A percentile compares a stretch with the other conserved stretches of the same genome.
phyloP scores from a whole-genome alignment of 2,329 filamentous ascomycete species.

The Fusarium sp. region DNA sequence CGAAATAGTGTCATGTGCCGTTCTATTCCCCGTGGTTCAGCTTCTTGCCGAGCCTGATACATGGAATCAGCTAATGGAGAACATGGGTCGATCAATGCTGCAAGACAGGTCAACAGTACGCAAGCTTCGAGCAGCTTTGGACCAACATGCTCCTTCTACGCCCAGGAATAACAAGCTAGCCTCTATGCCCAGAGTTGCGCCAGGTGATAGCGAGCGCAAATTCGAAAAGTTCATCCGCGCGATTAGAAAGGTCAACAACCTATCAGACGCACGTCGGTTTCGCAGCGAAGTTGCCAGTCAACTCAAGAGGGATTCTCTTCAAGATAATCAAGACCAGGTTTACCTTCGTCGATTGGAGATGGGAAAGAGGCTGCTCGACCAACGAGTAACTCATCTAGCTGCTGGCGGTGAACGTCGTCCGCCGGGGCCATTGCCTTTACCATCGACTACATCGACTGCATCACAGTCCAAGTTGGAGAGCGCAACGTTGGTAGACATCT shows the following conservation, averaged over 20 bases:
- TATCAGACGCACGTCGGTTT: constrained; percentile 92
- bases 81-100: constrained; percentile 83
- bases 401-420: constrained; percentile 67
- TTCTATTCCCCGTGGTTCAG: constrained; percentile 83
- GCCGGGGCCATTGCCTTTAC: constrained; percentile 38
- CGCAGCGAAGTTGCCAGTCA: constrained; percentile 93
- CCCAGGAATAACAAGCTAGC: constrained; percentile 72
- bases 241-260: constrained; percentile 87
- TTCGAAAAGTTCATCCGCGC: constrained; percentile 95
- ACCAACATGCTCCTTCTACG: constrained; percentile 90
- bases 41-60: constrained; percentile 91
- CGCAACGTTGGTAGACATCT: constrained; percentile 82
- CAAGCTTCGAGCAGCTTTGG: constrained; percentile 88
- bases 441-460: constrained; percentile 41
- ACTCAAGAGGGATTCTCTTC: constrained; percentile 82
- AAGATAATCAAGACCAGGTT: constrained; percentile 83
- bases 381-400: constrained; percentile 85
- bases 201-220: constrained; percentile 87
- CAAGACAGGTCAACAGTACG: constrained; percentile 96
- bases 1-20: constrained; percentile 93
- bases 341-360: constrained; percentile 92
- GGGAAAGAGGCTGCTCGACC: constrained; percentile 88
- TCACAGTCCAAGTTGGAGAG: constrained; percentile 75
- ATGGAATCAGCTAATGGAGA: constrained; percentile 97
- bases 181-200: constrained; percentile 80